Percentiles rank a stretch among this genome's conserved stretches.
phyloP scores from a whole-genome alignment of 164 flowering plant species.

The Nymphaea thermarum region DNA sequence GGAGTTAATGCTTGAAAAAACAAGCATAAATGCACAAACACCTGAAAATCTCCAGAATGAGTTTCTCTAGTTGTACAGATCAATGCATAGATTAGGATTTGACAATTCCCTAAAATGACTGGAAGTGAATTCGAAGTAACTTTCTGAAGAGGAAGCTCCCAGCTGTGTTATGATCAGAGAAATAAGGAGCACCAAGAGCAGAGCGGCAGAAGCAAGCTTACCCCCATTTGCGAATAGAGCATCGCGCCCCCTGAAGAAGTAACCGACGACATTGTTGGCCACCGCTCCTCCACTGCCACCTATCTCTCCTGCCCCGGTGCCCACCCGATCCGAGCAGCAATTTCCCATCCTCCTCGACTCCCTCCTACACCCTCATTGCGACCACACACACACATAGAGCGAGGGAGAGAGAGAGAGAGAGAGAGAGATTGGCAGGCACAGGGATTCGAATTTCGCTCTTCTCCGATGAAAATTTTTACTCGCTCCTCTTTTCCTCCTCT shows the following conservation, averaged over 20 bases:
- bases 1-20: too few relatives aligned
- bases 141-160: too few relatives aligned
- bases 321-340: constrained; percentile 72
- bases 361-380: neutral
- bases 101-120: too few relatives aligned
- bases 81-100: too few relatives aligned
- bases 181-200: neutral
- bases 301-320: constrained; percentile 21
- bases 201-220: constrained; percentile 6
- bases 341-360: constrained; percentile 44
- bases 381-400: neutral
- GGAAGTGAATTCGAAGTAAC: too few relatives aligned
- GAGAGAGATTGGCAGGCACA: neutral
- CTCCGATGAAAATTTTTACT: neutral
- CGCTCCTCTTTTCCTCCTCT: neutral
- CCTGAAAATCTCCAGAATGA: too few relatives aligned
- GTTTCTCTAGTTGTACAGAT: too few relatives aligned
- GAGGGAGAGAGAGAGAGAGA: neutral
- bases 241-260: constrained; percentile 45
- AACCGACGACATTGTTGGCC: constrained; percentile 48
- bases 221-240: constrained; percentile 81
- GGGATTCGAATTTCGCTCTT: neutral
- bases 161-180: too few relatives aligned
- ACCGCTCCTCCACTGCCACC: constrained; percentile 7
- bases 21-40: too few relatives aligned